These are phyloP conservation scores for Teratosphaeria pseudoeucalypti DNA, from an alignment of 2,329 filamentous ascomycete genomes.

Conservation along the genomic window DNA sequence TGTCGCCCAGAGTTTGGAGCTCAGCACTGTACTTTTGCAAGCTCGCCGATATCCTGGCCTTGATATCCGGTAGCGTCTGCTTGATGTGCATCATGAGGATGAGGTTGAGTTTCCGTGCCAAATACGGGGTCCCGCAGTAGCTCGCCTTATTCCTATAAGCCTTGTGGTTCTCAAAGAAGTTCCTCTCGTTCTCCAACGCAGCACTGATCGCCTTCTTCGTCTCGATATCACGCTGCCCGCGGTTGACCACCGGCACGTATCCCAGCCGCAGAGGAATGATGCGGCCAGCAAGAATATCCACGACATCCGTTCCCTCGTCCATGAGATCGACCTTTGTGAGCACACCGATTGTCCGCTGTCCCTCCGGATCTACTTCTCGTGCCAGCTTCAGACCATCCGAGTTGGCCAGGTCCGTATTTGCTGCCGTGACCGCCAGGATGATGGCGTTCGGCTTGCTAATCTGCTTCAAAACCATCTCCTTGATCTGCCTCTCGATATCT, in stretches of 20 bases:
- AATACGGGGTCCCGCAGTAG: conserved; percentile 95
- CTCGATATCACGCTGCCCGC: conserved; percentile 95
- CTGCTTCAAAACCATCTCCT: conserved; percentile 96
- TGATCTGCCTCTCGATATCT: conserved; percentile 93
- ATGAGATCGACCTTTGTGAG: conserved; percentile 98
- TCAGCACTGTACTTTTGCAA: conserved; percentile 84
- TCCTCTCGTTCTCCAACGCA: conserved; percentile 86
- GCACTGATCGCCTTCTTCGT: conserved; percentile 91
- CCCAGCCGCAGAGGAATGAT: conserved; percentile 92
- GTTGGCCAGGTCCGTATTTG: conserved; percentile 97
- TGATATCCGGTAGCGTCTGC: conserved; percentile 96
- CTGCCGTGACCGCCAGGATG: conserved; percentile 88
- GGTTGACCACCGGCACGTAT: conserved; percentile 95
- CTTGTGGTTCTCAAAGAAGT: conserved; percentile 97
- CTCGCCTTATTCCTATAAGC: conserved; percentile 97
- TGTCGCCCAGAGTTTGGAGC: conserved; percentile 74
- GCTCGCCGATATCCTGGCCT: conserved; percentile 87
- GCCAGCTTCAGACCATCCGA: conserved; percentile 95
- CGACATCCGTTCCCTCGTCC: conserved; percentile 96
- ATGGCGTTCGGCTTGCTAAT: conserved; percentile 98
- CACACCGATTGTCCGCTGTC: conserved; percentile 95
- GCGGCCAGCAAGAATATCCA: conserved; percentile 93
- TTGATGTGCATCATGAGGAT: conserved; percentile 99
- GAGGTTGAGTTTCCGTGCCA: conserved; percentile 92
- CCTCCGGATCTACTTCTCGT: conserved; percentile 91